phyloP scores from a whole-genome alignment of 805 yeast species.

The Sugiyamaella americana region DNA sequence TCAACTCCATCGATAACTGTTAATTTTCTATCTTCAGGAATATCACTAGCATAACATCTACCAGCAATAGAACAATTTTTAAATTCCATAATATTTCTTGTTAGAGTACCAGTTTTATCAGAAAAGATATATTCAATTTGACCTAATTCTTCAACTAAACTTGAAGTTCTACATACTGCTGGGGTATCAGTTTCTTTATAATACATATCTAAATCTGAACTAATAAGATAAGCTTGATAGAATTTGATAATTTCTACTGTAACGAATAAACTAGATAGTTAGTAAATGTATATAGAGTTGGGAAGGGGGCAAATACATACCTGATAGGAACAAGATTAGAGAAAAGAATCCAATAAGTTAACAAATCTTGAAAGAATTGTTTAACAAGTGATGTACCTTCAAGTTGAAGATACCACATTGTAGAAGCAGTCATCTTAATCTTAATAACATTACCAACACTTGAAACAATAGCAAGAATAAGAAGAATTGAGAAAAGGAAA shows the following conservation, averaged over 20 bases:
- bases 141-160: conserved; percentile 93
- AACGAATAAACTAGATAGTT: conserved; percentile 53
- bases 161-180: conserved; percentile 89
- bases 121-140: conserved; percentile 94
- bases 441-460: conserved; percentile 83
- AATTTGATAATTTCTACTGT: conserved; percentile 94
- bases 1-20: conserved; percentile 72
- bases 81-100: conserved; percentile 95
- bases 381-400: conserved; percentile 62
- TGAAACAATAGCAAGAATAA: conserved; percentile 70
- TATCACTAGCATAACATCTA: conserved; percentile 73
- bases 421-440: conserved; percentile 45
- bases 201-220: conserved; percentile 91
- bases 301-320: conserved; percentile 1
- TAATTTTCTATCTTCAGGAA: conserved; percentile 85
- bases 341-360: conserved; percentile 93
- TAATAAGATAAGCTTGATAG: conserved; percentile 90
- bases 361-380: conserved; percentile 75
- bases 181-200: conserved; percentile 86
- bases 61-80: conserved; percentile 93
- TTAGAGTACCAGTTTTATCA: conserved; percentile 95
- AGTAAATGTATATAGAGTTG: not conserved
- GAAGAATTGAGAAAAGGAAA: conserved; percentile 75
- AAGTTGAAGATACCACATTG: conserved; percentile 59
- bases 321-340: conserved; percentile 98